Evolutionary conservation across 306 rosid genomes (phyloP).

Genomic region (Lablab purpureus): DNA sequence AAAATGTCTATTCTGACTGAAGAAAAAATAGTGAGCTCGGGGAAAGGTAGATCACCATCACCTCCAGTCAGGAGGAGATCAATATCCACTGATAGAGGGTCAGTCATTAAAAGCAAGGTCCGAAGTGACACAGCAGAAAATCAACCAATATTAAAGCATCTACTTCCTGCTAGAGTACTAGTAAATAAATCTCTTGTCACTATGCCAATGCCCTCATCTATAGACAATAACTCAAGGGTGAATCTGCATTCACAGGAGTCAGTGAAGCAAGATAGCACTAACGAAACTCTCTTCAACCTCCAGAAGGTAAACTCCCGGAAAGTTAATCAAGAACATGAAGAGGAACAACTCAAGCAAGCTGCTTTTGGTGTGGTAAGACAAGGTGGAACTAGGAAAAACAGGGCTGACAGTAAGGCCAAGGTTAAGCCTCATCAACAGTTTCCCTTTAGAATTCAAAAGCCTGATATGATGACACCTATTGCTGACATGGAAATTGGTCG

Average conservation of each 20-base stretch:
- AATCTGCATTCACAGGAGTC: slow-evolving; percentile 58
- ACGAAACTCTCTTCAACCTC: slow-evolving; percentile 55
- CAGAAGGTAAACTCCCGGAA: slow-evolving; percentile 67
- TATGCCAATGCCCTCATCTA: slow-evolving; percentile 46
- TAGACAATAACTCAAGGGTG: slow-evolving; percentile 52
- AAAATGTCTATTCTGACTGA: slow-evolving; percentile 67
- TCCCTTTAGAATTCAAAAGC: slow-evolving; percentile 62
- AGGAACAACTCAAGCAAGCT: slow-evolving; percentile 68
- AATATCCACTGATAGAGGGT: slow-evolving; percentile 89
- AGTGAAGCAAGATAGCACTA: slow-evolving; percentile 53
- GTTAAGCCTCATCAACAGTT: slow-evolving; percentile 70
- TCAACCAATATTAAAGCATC: slow-evolving; percentile 64
- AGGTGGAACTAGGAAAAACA: slow-evolving; percentile 71
- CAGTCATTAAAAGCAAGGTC: slow-evolving; percentile 65
- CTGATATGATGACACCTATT: slow-evolving; percentile 56
- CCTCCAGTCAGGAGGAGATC: slow-evolving; percentile 91
- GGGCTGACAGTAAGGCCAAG: slow-evolving; percentile 66
- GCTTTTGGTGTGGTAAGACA: slow-evolving; percentile 63
- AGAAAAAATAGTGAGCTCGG: slow-evolving; percentile 65
- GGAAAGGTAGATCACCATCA: slow-evolving; percentile 80
- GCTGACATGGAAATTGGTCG: slow-evolving; percentile 52
- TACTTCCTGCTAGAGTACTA: slow-evolving; percentile 69
- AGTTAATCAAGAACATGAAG: slow-evolving; percentile 71
- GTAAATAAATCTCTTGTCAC: slow-evolving; percentile 66
- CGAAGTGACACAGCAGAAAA: slow-evolving; percentile 63